Base-by-base conservation (phyloP, 2,329 filamentous ascomycete species). In the Tolypocladium sp. region DNA sequence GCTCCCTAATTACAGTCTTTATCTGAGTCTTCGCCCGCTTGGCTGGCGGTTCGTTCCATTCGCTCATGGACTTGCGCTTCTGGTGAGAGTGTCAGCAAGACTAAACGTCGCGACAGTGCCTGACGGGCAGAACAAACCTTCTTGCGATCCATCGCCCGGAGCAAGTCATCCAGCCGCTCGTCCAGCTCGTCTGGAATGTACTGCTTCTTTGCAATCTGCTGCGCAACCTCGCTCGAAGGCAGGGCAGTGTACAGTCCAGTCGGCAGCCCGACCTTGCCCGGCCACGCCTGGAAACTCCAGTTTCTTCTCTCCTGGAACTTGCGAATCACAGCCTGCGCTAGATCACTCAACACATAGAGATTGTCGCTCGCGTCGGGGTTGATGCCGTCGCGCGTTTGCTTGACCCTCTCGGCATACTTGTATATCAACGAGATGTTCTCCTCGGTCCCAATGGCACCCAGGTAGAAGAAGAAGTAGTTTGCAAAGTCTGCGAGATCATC, bases 341-440 rank as follows among this genome's bases (percentile, higher is more conserved):
- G 82, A 72, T 99, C 94, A 57, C 91, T 92, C 42, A 99, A 76
- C 7, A 92, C 86, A 70, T 97, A 96, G 1, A 99, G 80, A 62
- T 87, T 86, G 59, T 92, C 85, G 66, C 88, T 90, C 60, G 82
- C 79, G 1, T 81, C 76, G 0, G 85, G 82, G 30, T 83, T 81
- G 61, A 97, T 85, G 15, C 84, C 89, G 71, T 99, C 94, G 49
- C 85, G 82, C 12, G 92, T 90, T 72, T 93, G 90, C 78, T 99
- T 99, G 58, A 96, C 88, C 12, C 92, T 86, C 73, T 97, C 92
- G 15, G 92, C 92, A 62, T 97, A 90, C 71, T 94, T 91, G 77
- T 90, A 94, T 46, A 99, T 92, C 62, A 96, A 78, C 0, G 90
- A 89, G 20, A 97, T 80, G 66, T 97, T 99, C 52, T 90, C 84